Percentiles rank a stretch among this genome's conserved stretches.
Evolutionary conservation across 805 yeast species (phyloP).

Genomic region (Brettanomyces sp.): DNA sequence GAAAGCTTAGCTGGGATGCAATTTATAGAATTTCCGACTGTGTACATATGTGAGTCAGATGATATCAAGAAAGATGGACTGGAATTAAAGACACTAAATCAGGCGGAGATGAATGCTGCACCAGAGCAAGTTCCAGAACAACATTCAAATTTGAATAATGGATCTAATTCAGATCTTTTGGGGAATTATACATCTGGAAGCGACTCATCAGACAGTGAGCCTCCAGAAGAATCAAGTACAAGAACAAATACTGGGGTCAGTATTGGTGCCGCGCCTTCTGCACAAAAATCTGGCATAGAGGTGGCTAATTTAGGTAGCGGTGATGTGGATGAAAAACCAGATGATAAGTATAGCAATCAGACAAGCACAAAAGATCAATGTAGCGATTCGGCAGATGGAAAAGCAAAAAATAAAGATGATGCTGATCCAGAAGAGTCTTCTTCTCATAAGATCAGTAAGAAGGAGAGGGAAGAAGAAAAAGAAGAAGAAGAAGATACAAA

Average conservation of each 20-base stretch:
- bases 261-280: too few relatives aligned
- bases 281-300: too few relatives aligned
- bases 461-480: background rate
- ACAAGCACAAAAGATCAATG: background rate
- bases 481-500: conserved; percentile 1
- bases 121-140: too few relatives aligned
- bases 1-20: conserved; percentile 44
- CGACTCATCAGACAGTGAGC: conserved; percentile 6
- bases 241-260: background rate
- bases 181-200: too few relatives aligned
- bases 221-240: conserved; percentile 4
- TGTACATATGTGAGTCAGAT: conserved; percentile 32
- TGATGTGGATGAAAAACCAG: too few relatives aligned
- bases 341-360: too few relatives aligned
- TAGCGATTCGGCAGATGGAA: background rate
- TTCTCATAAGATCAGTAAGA: conserved; percentile 3
- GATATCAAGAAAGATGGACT: background rate
- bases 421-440: conserved; percentile 18
- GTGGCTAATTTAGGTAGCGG: too few relatives aligned
- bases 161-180: too few relatives aligned
- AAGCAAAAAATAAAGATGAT: background rate
- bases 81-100: background rate
- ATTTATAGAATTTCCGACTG: conserved; percentile 73
- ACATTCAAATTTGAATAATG: background rate
- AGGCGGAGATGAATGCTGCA: too few relatives aligned